A percentile compares a stretch with the other conserved stretches of the same genome.
These are phyloP conservation scores for Ballota nigra DNA, from an alignment of 257 asterid genomes.

Conservation along the genomic window DNA sequence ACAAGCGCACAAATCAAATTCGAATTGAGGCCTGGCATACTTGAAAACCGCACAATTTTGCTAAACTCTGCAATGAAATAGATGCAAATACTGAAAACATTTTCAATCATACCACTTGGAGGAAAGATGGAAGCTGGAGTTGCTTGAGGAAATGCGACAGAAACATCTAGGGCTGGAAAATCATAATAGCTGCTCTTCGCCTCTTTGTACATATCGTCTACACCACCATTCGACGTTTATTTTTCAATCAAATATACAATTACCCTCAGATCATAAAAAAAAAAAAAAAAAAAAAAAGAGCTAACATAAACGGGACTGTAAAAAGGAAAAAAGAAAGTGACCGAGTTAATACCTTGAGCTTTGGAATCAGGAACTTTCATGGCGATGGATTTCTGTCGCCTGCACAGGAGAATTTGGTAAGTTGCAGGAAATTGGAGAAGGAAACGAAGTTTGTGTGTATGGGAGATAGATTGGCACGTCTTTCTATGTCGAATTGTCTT, in stretches of 20 bases:
- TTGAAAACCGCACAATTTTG: background rate
- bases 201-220: conserved; percentile 56
- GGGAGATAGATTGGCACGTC: background rate
- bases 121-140: conserved; percentile 93
- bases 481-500: background rate
- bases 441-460: background rate
- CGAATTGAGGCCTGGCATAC: background rate
- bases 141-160: conserved; percentile 93
- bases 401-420: background rate
- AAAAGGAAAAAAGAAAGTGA: background rate
- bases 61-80: background rate
- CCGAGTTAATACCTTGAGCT: conserved; percentile 46
- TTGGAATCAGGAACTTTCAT: conserved; percentile 52
- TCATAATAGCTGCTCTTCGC: conserved; percentile 64
- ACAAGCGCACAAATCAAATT: background rate
- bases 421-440: background rate
- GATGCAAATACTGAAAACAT: background rate
- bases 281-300: background rate
- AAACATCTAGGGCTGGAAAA: conserved; percentile 79
- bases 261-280: background rate
- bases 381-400: conserved; percentile 8
- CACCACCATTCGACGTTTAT: conserved; percentile 10
- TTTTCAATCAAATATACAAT: conserved; percentile 13
- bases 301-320: background rate
- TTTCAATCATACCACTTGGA: conserved; percentile 45